phyloP scores from a whole-genome alignment of 2,329 filamentous ascomycete species.

The Beauveria rudraprayagi region DNA sequence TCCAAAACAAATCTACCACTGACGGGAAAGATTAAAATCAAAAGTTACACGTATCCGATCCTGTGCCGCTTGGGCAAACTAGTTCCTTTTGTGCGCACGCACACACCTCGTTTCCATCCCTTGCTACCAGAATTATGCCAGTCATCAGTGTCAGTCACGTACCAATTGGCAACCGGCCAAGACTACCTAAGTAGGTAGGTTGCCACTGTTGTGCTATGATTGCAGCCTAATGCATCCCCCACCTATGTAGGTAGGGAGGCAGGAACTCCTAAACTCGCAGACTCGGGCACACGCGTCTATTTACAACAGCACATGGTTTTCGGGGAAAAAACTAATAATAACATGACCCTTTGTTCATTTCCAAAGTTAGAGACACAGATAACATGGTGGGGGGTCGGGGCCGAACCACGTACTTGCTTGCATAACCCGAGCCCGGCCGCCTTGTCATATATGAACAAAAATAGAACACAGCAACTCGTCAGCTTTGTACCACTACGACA shows the following conservation, averaged over 20 bases:
- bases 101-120: conserved; percentile 3
- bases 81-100: neutral
- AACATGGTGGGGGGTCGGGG: neutral
- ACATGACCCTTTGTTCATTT: neutral
- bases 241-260: neutral
- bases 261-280: neutral
- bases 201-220: neutral
- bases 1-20: neutral
- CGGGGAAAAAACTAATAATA: neutral
- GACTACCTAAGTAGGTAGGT: neutral
- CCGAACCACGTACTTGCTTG: neutral
- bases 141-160: neutral
- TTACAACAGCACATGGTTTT: neutral
- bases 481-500: neutral
- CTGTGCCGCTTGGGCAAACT: neutral
- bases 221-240: neutral
- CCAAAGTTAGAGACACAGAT: neutral
- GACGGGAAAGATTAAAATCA: neutral
- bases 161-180: neutral
- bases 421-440: neutral
- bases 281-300: neutral
- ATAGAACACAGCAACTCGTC: neutral
- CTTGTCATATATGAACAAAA: neutral
- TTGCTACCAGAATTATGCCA: neutral
- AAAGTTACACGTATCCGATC: neutral